Evolutionary conservation across 2,329 filamentous ascomycete genomes (phyloP).

Genomic region (Basipetospora chlamydospora): DNA sequence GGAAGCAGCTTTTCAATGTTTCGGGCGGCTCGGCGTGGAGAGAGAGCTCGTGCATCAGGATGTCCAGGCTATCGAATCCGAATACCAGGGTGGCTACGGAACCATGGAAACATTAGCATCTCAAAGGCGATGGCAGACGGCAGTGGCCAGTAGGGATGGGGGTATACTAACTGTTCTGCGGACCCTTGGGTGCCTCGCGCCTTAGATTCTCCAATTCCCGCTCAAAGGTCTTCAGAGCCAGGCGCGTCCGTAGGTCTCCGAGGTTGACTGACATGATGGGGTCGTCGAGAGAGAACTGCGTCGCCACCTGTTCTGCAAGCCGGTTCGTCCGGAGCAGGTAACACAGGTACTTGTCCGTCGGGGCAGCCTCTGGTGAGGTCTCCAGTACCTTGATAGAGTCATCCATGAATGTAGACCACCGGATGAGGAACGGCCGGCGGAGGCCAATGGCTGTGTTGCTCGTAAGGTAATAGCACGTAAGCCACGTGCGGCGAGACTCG

Average conservation of each 20-base stretch:
- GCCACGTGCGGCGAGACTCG: constrained; percentile 42
- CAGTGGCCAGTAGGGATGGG: too few species aligned
- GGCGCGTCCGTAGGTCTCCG: constrained; percentile 47
- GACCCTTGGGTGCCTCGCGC: constrained; percentile 33
- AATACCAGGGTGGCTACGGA: constrained; percentile 50
- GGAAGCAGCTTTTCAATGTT: constrained; percentile 20
- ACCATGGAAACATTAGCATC: too few species aligned
- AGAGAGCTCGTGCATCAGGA: constrained; percentile 65
- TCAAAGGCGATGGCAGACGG: too few species aligned
- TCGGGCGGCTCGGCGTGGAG: constrained; percentile 46
- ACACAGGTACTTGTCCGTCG: constrained; percentile 42
- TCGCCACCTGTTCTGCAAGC: constrained; percentile 53
- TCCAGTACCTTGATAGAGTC: constrained; percentile 43
- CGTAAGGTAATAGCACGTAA: constrained; percentile 44
- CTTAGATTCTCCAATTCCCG: constrained; percentile 47
- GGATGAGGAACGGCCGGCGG: constrained; percentile 44
- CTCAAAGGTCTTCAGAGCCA: constrained; percentile 50
- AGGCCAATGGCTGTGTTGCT: constrained; percentile 47
- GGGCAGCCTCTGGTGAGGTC: constrained; percentile 36
- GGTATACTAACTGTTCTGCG: constrained; percentile 38
- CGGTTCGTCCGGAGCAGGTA: constrained; percentile 45
- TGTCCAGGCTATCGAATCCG: constrained; percentile 47
- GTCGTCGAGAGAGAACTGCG: constrained; percentile 55
- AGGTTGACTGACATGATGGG: constrained; percentile 38
- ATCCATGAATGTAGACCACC: constrained; percentile 45